phyloP scores from a whole-genome alignment of 805 yeast genomes.

The Priceomyces melissophilus region DNA sequence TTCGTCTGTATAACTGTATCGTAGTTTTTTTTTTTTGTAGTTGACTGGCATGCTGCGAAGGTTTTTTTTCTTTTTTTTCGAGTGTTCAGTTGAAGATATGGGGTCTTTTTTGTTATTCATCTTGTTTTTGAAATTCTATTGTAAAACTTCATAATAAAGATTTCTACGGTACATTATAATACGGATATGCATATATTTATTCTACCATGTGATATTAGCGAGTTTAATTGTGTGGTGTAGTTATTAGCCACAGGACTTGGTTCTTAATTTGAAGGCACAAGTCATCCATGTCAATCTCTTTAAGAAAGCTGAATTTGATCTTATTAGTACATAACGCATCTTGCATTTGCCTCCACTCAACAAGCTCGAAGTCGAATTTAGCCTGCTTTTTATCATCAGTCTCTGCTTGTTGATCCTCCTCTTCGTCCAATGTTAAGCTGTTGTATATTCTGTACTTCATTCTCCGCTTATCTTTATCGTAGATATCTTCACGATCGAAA shows the following conservation, averaged over 20 bases:
- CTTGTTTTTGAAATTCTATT: too few species aligned
- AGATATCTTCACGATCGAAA: conserved; percentile 20
- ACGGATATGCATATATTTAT: not conserved
- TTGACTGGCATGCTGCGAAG: too few species aligned
- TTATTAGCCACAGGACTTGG: conserved; percentile 23
- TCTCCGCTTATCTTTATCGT: conserved; percentile 19
- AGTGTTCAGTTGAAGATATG: too few species aligned
- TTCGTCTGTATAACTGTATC: too few species aligned
- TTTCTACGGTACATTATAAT: not conserved
- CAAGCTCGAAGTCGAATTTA: conserved; percentile 27
- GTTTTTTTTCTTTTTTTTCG: too few species aligned
- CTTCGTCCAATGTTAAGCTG: conserved; percentile 9
- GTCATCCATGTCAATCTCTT: conserved; percentile 15
- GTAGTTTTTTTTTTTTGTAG: too few species aligned
- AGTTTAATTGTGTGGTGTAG: conserved; percentile 1
- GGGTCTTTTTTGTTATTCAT: too few species aligned
- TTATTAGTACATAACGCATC: conserved; percentile 23
- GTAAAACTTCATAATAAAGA: not conserved
- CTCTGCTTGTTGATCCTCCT: conserved; percentile 5
- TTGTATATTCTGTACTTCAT: conserved; percentile 26
- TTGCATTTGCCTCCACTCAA: conserved; percentile 29
- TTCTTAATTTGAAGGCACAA: conserved; percentile 25
- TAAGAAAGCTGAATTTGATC: conserved; percentile 22
- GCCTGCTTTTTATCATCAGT: not conserved
- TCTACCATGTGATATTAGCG: not conserved